Evolutionary conservation across 2,329 filamentous ascomycete species (phyloP).

Genomic region (Claviceps arundinis): DNA sequence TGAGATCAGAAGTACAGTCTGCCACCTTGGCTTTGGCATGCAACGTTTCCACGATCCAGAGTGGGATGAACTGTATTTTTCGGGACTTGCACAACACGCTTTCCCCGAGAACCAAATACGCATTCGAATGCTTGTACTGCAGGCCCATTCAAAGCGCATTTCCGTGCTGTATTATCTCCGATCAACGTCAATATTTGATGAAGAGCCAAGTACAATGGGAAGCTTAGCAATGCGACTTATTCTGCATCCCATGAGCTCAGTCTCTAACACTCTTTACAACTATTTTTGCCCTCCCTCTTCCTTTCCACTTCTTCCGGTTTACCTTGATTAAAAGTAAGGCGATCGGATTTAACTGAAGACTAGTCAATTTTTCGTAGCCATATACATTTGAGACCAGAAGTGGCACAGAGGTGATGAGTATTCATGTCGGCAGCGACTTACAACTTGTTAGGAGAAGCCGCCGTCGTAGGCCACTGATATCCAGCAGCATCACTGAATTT

Average conservation of each 20-base stretch:
- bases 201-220: background rate
- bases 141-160: background rate
- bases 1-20: no score
- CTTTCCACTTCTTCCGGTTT: no score
- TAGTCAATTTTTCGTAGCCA: background rate
- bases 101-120: background rate
- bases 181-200: background rate
- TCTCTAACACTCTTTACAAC: background rate
- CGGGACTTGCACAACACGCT: no score
- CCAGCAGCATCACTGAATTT: slow-evolving; percentile 96
- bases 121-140: background rate
- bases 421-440: slow-evolving; percentile 33
- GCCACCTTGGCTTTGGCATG: no score
- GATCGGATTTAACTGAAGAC: background rate
- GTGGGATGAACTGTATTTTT: background rate
- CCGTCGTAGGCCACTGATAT: slow-evolving; percentile 85
- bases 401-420: slow-evolving; percentile 7
- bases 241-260: background rate
- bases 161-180: background rate
- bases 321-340: background rate
- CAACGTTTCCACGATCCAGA: background rate
- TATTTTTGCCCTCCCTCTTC: background rate
- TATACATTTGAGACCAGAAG: background rate
- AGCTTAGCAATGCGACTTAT: background rate
- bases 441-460: slow-evolving; percentile 63